Conservation (phyloP, 768 basidiomycete species). For the Amanita exitialis region DNA sequence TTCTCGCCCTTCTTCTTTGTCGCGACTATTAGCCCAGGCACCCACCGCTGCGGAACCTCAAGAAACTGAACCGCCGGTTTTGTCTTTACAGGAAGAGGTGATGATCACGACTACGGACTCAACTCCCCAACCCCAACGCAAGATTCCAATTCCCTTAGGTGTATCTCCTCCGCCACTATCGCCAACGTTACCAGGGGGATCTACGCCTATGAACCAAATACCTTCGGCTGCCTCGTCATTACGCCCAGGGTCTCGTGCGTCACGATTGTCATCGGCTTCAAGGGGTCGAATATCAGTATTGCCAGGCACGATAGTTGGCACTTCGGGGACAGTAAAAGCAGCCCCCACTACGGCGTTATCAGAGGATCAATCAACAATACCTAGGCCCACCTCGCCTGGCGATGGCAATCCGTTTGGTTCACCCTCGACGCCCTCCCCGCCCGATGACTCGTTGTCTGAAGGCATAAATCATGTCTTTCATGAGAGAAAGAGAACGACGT, state of each 20-base stretch:
- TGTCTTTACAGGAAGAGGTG: neutral
- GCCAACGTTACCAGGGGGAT: slow-evolving; percentile 7
- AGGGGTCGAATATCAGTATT: slow-evolving; percentile 51
- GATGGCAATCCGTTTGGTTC: slow-evolving; percentile 30
- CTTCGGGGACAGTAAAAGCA: slow-evolving; percentile 40
- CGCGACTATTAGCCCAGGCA: slow-evolving; percentile 72
- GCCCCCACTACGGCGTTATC: slow-evolving; percentile 60
- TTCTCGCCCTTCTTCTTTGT: slow-evolving; percentile 71
- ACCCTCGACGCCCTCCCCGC: slow-evolving; percentile 38
- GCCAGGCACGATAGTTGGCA: slow-evolving; percentile 32
- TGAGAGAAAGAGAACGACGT: slow-evolving; percentile 47
- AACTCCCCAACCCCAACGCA: slow-evolving; percentile 9
- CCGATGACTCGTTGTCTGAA: slow-evolving; percentile 52
- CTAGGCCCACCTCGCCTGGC: slow-evolving; percentile 31
- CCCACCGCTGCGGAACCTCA: slow-evolving; percentile 31
- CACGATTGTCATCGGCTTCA: slow-evolving; percentile 59
- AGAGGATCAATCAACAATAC: slow-evolving; percentile 35
- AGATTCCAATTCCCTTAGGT: slow-evolving; percentile 13
- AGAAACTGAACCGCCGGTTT: neutral
- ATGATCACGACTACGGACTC: neutral
- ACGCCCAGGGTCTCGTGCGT: slow-evolving; percentile 66
- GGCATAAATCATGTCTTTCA: slow-evolving; percentile 38
- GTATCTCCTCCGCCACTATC: slow-evolving; percentile 15
- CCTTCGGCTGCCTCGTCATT: slow-evolving; percentile 46
- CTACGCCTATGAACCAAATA: slow-evolving; percentile 11